Evolutionary conservation across 257 asterid genomes (phyloP), one percentile per base, ranked within the genome.

Genomic region (Eustoma russellianum): DNA sequence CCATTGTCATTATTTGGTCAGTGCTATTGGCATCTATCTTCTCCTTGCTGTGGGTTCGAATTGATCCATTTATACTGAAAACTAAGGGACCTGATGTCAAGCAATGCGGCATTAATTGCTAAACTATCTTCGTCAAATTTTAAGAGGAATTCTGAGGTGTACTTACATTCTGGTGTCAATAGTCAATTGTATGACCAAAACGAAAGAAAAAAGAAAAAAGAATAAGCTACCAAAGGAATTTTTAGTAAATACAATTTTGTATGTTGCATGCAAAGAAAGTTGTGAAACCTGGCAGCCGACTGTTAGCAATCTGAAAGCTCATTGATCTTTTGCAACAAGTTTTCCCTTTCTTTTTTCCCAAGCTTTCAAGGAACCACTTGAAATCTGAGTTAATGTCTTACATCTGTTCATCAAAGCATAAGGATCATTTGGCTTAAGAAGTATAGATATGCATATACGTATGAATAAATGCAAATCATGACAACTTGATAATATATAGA

Each of bases 1-100:
- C 97, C 50, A 85, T 88, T 55, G 97, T 88, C 10, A 77, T 88
- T 34, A 85, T 88, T 35, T 88, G 97, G 95, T 84, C 93, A 9
- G 68, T 88, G 52, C 93, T 88, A 43, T 66, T 88, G 44, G 97
- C 97, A n/a, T 88, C 97, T 33, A 84, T 88, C 44, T 85, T 88
- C 73, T 82, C 95, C 13, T 71, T 88, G 86, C 79, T 87, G 34
- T 87, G 96, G 96, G 94, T 87, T 17, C 64, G 96, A 40, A 84
- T 87, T 7, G 94, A 87, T 9, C 97, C 97, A 0, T 88, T 84
- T 57, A 69, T 82, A 57, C 64, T 85, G 9, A 78, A 70, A 73
- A 82, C 96, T 18, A 85, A 71, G 70, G 97, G 96, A n/a, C 96
- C 96, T 30, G 81, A 78, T 44, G 75, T 78, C 50, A 80, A 80